A percentile compares a stretch with the other conserved stretches of the same genome.
phyloP scores from a whole-genome alignment of 2,329 filamentous ascomycete species.

The Xylaria polymorpha region DNA sequence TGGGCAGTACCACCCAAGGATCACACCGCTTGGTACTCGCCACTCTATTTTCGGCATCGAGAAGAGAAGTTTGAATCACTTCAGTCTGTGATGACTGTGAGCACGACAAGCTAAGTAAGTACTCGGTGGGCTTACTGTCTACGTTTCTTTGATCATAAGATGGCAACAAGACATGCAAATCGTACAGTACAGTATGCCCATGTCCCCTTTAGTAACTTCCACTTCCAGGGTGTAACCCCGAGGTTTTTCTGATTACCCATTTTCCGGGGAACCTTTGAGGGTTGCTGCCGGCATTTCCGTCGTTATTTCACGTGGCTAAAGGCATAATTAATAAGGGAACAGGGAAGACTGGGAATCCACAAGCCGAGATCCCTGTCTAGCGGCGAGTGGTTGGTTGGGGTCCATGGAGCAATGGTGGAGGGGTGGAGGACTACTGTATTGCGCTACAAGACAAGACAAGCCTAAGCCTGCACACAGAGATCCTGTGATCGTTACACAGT shows the following conservation, averaged over 20 bases:
- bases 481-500: slow-evolving; percentile 20
- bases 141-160: neutral
- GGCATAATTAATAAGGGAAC: slow-evolving; percentile 23
- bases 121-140: slow-evolving; percentile 12
- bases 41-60: slow-evolving; percentile 35
- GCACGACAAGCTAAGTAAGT: neutral
- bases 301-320: slow-evolving; percentile 32
- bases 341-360: slow-evolving; percentile 21
- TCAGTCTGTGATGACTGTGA: slow-evolving; percentile 9
- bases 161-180: neutral
- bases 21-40: slow-evolving; percentile 36
- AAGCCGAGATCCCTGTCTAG: slow-evolving; percentile 27
- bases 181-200: neutral
- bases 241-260: slow-evolving; percentile 10
- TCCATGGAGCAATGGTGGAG: too few species aligned
- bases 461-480: slow-evolving; percentile 6
- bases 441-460: slow-evolving; percentile 7
- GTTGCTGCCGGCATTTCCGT: slow-evolving; percentile 33
- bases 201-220: neutral
- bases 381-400: slow-evolving; percentile 1
- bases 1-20: slow-evolving; percentile 25
- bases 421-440: neutral
- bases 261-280: slow-evolving; percentile 18
- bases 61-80: slow-evolving; percentile 1
- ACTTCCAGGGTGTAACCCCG: neutral